These are phyloP conservation scores for Thamnidium elegans DNA, from an alignment of 192 early-diverging fungal genomes.

Conservation along the genomic window DNA sequence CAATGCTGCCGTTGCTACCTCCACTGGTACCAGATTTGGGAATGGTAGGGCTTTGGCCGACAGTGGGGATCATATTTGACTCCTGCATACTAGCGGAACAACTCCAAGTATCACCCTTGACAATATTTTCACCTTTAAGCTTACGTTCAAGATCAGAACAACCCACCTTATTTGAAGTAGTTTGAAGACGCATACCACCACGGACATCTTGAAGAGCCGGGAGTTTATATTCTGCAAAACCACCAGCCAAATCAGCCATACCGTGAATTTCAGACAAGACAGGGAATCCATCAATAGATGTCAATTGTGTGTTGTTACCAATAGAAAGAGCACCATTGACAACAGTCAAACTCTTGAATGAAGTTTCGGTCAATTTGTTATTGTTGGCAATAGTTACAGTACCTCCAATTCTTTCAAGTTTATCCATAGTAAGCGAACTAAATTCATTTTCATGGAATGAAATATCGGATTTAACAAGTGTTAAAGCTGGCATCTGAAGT, in stretches of 20 bases:
- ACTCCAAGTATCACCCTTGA: constrained; percentile 25
- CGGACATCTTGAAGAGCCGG: constrained; percentile 54
- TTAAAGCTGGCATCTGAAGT: constrained; percentile 41
- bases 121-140: constrained; percentile 14
- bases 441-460: constrained; percentile 61
- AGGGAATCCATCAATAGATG: constrained; percentile 54
- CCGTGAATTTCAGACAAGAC: constrained; percentile 52
- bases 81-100: constrained; percentile 16
- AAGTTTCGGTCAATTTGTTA: constrained; percentile 49
- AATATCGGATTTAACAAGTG: constrained; percentile 47
- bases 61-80: constrained; percentile 16
- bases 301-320: constrained; percentile 65
- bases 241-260: constrained; percentile 53
- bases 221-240: constrained; percentile 53
- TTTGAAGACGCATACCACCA: constrained; percentile 60
- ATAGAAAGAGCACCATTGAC: constrained; percentile 64
- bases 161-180: constrained; percentile 51
- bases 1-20: neutral
- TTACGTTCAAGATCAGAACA: constrained; percentile 37
- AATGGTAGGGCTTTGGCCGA: constrained; percentile 13
- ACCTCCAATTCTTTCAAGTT: constrained; percentile 46
- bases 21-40: constrained; percentile 2
- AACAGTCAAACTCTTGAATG: constrained; percentile 49
- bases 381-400: constrained; percentile 60
- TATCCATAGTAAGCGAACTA: constrained; percentile 41